Conservation (phyloP, 257 asterid species). For the Catharanthus roseus region DNA sequence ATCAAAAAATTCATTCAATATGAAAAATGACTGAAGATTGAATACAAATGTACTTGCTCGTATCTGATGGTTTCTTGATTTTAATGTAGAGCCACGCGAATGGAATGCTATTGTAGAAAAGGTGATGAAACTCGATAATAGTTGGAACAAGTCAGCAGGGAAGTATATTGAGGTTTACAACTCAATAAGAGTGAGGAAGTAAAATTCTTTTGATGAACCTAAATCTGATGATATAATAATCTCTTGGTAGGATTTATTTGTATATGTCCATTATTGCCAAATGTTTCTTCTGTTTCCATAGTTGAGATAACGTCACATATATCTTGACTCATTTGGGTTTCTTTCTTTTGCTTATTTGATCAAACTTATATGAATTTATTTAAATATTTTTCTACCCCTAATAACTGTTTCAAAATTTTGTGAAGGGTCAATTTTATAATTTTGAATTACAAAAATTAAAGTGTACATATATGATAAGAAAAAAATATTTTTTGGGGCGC, state of each 20-base stretch:
- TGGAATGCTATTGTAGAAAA: constrained; percentile 51
- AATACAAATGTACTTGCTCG: neutral
- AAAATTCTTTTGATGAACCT: neutral
- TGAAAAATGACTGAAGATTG: neutral
- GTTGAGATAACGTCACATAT: too few relatives aligned
- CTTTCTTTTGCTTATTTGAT: too few relatives aligned
- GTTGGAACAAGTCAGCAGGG: constrained; percentile 85
- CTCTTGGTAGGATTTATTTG: neutral
- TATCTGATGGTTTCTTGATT: neutral
- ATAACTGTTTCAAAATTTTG: too few relatives aligned
- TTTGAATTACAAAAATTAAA: too few relatives aligned
- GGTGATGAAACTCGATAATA: constrained; percentile 54
- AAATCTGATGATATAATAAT: neutral
- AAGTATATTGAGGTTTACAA: constrained; percentile 64
- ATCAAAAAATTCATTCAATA: neutral
- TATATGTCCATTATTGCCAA: neutral
- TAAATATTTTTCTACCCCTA: too few relatives aligned
- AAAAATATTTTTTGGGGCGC: too few relatives aligned
- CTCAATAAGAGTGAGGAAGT: constrained; percentile 32
- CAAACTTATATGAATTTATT: too few relatives aligned
- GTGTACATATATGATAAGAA: too few relatives aligned
- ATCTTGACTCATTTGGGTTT: too few relatives aligned
- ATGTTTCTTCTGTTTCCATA: too few relatives aligned
- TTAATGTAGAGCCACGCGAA: constrained; percentile 55
- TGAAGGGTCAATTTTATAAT: too few relatives aligned